phyloP scores from a whole-genome alignment of 306 rosid genomes.

The Psophocarpus tetragonolobus region DNA sequence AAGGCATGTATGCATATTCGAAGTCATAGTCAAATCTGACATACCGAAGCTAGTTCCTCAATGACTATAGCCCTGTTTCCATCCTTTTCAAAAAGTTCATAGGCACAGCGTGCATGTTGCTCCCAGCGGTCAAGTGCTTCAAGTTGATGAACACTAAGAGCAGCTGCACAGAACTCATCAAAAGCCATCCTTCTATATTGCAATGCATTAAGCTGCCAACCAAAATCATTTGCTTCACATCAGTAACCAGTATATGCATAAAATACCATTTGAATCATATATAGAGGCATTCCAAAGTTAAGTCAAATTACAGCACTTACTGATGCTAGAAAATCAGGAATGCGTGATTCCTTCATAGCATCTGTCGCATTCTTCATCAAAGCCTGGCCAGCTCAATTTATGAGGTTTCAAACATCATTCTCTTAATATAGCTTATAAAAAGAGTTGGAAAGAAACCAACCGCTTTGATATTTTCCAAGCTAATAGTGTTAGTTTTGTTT shows the following conservation, averaged over 20 bases:
- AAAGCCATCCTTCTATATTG: constrained; percentile 90
- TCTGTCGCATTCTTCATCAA: constrained; percentile 83
- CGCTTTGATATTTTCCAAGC: constrained; percentile 80
- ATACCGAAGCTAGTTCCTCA: constrained; percentile 93
- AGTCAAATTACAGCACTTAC: constrained; percentile 56
- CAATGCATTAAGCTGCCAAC: constrained; percentile 78
- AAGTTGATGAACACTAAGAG: constrained; percentile 84
- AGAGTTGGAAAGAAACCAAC: constrained; percentile 56
- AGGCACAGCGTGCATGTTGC: constrained; percentile 87
- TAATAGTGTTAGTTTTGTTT: constrained; percentile 72
- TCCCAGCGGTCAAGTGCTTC: constrained; percentile 86
- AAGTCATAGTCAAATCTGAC: constrained; percentile 30
- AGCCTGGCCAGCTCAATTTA: constrained; percentile 54
- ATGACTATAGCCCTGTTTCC: constrained; percentile 85
- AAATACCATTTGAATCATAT: background rate
- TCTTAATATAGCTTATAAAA: constrained; percentile 5
- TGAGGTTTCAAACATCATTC: constrained; percentile 33
- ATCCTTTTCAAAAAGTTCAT: constrained; percentile 78
- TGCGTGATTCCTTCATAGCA: constrained; percentile 89
- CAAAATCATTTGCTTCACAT: constrained; percentile 22
- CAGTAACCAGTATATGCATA: constrained; percentile 13
- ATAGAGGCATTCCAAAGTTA: background rate
- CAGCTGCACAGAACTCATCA: constrained; percentile 84
- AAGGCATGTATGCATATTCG: constrained; percentile 2
- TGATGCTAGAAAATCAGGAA: constrained; percentile 66